Conservation (phyloP, 768 basidiomycete species). For the Lepiota subincarnata region DNA sequence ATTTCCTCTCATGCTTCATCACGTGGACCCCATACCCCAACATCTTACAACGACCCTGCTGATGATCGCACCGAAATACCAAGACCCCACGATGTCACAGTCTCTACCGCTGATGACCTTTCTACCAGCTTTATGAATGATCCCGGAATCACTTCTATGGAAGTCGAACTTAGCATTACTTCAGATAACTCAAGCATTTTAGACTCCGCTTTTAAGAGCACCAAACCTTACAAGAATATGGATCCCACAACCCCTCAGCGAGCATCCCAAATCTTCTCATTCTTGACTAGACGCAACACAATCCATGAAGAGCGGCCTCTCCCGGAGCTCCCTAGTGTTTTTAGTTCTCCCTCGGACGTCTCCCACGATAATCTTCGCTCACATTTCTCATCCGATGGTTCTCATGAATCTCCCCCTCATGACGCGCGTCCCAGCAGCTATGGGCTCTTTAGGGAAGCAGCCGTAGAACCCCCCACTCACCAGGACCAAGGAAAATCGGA, state of each 20-base stretch:
- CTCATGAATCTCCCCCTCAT: not conserved
- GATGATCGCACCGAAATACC: slow-evolving; percentile 19
- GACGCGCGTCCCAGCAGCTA: not conserved
- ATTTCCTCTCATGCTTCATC: slow-evolving; percentile 23
- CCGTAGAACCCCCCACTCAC: not conserved
- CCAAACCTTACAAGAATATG: slow-evolving; percentile 17
- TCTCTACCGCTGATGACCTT: slow-evolving; percentile 44
- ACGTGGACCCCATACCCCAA: slow-evolving; percentile 46
- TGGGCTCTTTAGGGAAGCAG: not conserved
- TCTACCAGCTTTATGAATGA: slow-evolving; percentile 37
- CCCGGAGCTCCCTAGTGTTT: slow-evolving; percentile 35
- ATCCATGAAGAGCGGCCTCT: slow-evolving; percentile 33
- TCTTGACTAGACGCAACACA: slow-evolving; percentile 50
- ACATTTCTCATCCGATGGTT: slow-evolving; percentile 16
- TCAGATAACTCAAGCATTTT: slow-evolving; percentile 34
- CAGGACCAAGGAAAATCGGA: not conserved
- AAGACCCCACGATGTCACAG: slow-evolving; percentile 30
- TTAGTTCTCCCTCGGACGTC: slow-evolving; percentile 36
- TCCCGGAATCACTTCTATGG: slow-evolving; percentile 66
- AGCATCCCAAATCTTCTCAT: slow-evolving; percentile 73
- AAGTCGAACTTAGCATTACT: slow-evolving; percentile 63
- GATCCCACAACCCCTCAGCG: slow-evolving; percentile 55
- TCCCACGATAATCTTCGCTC: slow-evolving; percentile 10
- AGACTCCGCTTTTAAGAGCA: slow-evolving; percentile 5
- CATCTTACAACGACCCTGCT: slow-evolving; percentile 31